Percentiles rank a stretch among this genome's conserved stretches.
Evolutionary conservation across 2,329 filamentous ascomycete species (phyloP).

Genomic region (Akanthomyces muscarius): DNA sequence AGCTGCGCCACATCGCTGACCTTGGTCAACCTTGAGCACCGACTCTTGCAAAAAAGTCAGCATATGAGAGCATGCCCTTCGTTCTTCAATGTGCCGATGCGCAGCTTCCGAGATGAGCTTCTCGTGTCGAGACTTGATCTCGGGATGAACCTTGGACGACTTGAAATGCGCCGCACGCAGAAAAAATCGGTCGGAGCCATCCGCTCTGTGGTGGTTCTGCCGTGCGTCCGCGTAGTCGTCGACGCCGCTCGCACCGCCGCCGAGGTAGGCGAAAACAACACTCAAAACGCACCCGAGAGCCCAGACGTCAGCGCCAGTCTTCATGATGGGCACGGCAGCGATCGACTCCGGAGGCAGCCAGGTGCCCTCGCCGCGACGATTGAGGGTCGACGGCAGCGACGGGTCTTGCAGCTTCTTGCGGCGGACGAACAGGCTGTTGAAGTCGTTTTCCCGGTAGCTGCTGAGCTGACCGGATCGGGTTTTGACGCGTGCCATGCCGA

Average conservation of each 20-base stretch:
- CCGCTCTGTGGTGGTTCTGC: slow-evolving; percentile 21
- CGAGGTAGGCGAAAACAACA: slow-evolving; percentile 35
- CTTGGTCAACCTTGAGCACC: slow-evolving; percentile 25
- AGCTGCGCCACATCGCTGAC: slow-evolving; percentile 21
- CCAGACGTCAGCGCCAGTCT: slow-evolving; percentile 37
- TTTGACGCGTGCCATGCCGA: slow-evolving; percentile 38
- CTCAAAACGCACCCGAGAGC: slow-evolving; percentile 38
- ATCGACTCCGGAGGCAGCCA: slow-evolving; percentile 36
- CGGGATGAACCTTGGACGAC: slow-evolving; percentile 20
- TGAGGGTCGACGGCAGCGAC: slow-evolving; percentile 26
- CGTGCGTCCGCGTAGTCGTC: slow-evolving; percentile 22
- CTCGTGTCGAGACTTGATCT: slow-evolving; percentile 21
- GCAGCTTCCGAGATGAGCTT: slow-evolving; percentile 20
- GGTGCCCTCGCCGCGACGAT: slow-evolving; percentile 31
- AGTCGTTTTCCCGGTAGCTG: slow-evolving; percentile 24
- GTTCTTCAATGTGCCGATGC: slow-evolving; percentile 23
- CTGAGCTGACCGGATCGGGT: slow-evolving; percentile 12
- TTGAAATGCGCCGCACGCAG: slow-evolving; percentile 18
- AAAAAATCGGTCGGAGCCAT: slow-evolving; percentile 26
- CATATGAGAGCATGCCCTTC: slow-evolving; percentile 24
- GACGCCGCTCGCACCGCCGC: slow-evolving; percentile 28
- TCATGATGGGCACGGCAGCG: slow-evolving; percentile 27
- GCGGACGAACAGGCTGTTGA: slow-evolving; percentile 28
- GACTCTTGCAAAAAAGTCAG: slow-evolving; percentile 26
- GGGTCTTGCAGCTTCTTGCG: slow-evolving; percentile 20